These are phyloP conservation scores for Eutypa lata DNA, from an alignment of 2,329 filamentous ascomycete species.

Conservation along the genomic window DNA sequence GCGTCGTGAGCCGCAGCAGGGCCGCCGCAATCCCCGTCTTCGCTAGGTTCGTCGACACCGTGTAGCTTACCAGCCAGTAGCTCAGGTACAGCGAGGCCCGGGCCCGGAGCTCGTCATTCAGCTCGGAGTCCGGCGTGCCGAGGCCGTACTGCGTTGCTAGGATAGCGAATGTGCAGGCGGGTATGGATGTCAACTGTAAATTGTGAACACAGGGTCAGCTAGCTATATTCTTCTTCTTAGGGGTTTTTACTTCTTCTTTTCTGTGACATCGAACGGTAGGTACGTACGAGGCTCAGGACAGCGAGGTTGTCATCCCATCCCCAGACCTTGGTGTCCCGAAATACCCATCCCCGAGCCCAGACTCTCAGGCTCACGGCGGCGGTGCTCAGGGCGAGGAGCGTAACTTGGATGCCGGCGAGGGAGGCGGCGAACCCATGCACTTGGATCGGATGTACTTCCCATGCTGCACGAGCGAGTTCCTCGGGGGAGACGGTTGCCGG, in stretches of 20 bases:
- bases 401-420: neutral
- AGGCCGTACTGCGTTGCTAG: slow-evolving; percentile 2
- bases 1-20: slow-evolving; percentile 1
- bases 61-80: slow-evolving; percentile 1
- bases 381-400: neutral
- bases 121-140: neutral
- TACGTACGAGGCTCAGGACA: neutral
- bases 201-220: neutral
- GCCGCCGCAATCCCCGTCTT: slow-evolving; percentile 5
- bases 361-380: neutral
- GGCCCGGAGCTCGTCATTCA: neutral
- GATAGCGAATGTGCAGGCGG: neutral
- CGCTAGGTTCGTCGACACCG: slow-evolving; percentile 1
- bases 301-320: slow-evolving; percentile 4
- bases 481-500: neutral
- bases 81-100: slow-evolving; percentile 1
- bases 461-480: neutral
- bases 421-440: neutral
- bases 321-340: slow-evolving; percentile 1
- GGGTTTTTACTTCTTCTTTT: neutral
- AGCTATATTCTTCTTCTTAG: neutral
- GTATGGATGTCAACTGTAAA: neutral
- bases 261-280: neutral
- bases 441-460: neutral
- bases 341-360: slow-evolving; percentile 4